A percentile compares a stretch with the other conserved stretches of the same genome.
phyloP scores from a whole-genome alignment of 2,329 filamentous ascomycete species.

The Verticillium dahliae region DNA sequence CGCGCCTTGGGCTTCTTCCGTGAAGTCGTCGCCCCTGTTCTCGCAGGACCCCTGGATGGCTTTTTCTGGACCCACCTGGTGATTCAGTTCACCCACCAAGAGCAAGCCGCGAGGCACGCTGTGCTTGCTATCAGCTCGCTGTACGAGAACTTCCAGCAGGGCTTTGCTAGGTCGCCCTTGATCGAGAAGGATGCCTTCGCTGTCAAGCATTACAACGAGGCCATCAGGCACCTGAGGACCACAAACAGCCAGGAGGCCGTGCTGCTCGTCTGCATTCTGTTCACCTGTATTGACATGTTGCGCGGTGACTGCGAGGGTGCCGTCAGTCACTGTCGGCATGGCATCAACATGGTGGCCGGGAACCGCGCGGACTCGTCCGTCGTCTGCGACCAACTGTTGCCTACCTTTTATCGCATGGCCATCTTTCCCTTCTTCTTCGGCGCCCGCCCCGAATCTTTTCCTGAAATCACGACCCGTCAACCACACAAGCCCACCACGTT shows the following conservation, averaged over 20 bases:
- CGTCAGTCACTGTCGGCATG: conserved; percentile 29
- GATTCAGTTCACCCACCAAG: conserved; percentile 27
- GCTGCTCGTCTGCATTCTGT: conserved; percentile 32
- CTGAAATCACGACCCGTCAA: conserved; percentile 7
- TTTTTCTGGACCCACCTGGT: conserved; percentile 35
- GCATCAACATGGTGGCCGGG: conserved; percentile 26
- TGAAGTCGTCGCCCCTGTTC: conserved; percentile 24
- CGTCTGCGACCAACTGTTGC: conserved; percentile 21
- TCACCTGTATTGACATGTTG: conserved; percentile 36
- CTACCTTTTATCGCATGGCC: conserved; percentile 29
- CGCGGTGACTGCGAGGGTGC: conserved; percentile 27
- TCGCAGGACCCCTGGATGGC: conserved; percentile 26
- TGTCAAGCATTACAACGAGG: conserved; percentile 32
- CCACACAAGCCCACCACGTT: conserved; percentile 2
- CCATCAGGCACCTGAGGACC: conserved; percentile 24
- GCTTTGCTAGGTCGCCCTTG: background rate
- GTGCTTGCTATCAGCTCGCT: conserved; percentile 31
- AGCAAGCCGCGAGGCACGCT: conserved; percentile 17
- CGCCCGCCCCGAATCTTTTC: conserved; percentile 14
- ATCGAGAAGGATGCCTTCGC: conserved; percentile 21
- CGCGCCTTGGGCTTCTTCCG: conserved; percentile 30
- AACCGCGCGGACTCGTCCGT: conserved; percentile 13
- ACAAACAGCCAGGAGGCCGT: conserved; percentile 23
- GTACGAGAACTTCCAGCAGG: conserved; percentile 22
- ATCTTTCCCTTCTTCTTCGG: conserved; percentile 32